Evolutionary conservation across 2,329 filamentous ascomycete species (phyloP).

Genomic region (Fusarium sp.): DNA sequence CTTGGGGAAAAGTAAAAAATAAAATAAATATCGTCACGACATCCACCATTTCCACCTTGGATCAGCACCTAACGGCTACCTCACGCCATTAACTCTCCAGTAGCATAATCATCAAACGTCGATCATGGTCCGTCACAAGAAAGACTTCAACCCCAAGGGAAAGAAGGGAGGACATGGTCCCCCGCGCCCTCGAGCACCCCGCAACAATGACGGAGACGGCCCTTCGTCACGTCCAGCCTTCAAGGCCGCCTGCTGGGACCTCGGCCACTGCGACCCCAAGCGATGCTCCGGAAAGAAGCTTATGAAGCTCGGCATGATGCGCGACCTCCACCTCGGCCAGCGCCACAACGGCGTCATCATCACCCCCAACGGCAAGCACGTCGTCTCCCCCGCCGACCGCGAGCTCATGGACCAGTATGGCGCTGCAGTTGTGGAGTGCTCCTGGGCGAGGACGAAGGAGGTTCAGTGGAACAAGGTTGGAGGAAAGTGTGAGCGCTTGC

Average conservation of each 20-base stretch:
- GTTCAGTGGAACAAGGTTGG: constrained; percentile 93
- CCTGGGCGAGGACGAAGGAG: constrained; percentile 92
- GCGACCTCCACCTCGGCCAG: constrained; percentile 90
- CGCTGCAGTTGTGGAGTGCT: constrained; percentile 96
- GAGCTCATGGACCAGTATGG: constrained; percentile 88
- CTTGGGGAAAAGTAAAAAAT: constrained; percentile 19
- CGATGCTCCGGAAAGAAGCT: constrained; percentile 95
- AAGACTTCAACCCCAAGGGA: constrained; percentile 80
- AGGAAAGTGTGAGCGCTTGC: constrained; percentile 88
- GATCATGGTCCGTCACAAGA: constrained; percentile 94
- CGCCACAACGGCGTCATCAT: constrained; percentile 93
- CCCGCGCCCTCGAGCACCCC: constrained; percentile 62
- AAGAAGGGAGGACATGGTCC: constrained; percentile 74
- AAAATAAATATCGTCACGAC: constrained; percentile 8
- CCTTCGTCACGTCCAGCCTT: constrained; percentile 65
- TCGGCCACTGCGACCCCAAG: constrained; percentile 97
- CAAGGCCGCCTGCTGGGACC: constrained; percentile 97
- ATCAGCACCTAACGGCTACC: background rate
- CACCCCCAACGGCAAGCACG: constrained; percentile 90
- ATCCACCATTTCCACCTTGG: background rate
- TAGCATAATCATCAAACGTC: background rate
- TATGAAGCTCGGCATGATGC: constrained; percentile 93
- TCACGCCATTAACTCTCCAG: background rate
- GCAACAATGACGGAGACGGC: constrained; percentile 52
- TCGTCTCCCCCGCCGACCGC: constrained; percentile 85